A percentile compares a stretch with the other conserved stretches of the same genome.
These are phyloP conservation scores for Hortaea sp. DNA, from an alignment of 2,329 filamentous ascomycete species.

Conservation along the genomic window DNA sequence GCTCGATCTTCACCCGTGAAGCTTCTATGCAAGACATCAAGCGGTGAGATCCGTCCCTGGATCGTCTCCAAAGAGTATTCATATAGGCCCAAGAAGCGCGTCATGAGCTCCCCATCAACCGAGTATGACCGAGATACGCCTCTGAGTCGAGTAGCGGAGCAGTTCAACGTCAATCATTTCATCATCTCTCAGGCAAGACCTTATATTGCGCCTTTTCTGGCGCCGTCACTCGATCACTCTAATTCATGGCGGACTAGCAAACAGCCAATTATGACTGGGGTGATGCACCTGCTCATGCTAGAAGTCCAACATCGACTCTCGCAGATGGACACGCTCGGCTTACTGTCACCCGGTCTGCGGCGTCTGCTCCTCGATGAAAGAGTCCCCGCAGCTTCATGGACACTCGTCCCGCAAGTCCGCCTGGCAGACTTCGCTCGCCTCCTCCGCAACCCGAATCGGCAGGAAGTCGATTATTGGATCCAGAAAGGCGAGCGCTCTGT, in stretches of 20 bases:
- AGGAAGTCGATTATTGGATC: conserved; percentile 76
- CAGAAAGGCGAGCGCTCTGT: conserved; percentile 73
- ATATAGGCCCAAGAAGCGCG: background rate
- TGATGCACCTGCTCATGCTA: conserved; percentile 58
- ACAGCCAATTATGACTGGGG: conserved; percentile 3
- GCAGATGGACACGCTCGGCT: conserved; percentile 67
- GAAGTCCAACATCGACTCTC: conserved; percentile 72
- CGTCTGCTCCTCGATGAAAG: conserved; percentile 44
- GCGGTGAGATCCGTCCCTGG: conserved; percentile 66
- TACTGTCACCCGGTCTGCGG: conserved; percentile 46
- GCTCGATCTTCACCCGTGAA: conserved; percentile 45
- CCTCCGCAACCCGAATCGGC: conserved; percentile 70
- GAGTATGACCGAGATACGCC: conserved; percentile 58
- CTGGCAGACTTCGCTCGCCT: conserved; percentile 64
- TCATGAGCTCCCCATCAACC: conserved; percentile 44
- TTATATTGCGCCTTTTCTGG: conserved; percentile 69
- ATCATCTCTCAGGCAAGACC: conserved; percentile 87
- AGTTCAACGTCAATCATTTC: conserved; percentile 92
- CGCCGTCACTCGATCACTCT: conserved; percentile 17
- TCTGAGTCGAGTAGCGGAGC: conserved; percentile 62
- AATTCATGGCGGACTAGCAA: conserved; percentile 28
- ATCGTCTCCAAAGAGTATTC: conserved; percentile 41
- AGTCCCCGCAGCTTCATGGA: conserved; percentile 67
- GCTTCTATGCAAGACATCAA: conserved; percentile 71
- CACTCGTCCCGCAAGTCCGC: conserved; percentile 70